Evolutionary conservation across 192 early-diverging fungal genomes (phyloP).

Genomic region (Diversispora eburnea): DNA sequence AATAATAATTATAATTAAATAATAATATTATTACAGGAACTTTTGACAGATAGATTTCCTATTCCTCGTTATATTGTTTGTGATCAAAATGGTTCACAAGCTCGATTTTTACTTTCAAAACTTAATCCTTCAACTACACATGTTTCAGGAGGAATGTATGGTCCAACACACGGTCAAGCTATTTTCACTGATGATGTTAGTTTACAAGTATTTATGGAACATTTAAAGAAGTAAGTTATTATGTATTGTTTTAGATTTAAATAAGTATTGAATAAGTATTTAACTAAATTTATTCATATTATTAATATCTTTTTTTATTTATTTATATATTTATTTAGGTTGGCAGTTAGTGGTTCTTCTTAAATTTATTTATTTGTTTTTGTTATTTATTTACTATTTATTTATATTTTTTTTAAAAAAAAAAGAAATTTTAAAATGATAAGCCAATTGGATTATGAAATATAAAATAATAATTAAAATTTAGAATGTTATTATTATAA

Average conservation of each 20-base stretch:
- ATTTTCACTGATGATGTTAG: conserved; percentile 99
- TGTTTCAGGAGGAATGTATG: conserved; percentile 67
- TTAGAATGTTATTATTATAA: too few relatives aligned
- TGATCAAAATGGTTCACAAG: conserved; percentile 95
- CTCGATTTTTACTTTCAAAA: conserved; percentile 95
- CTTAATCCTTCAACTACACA: conserved; percentile 98
- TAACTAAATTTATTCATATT: not conserved
- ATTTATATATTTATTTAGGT: conserved; percentile 34
- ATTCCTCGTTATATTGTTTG: conserved; percentile 97
- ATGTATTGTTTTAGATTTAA: not conserved
- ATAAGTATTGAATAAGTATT: not conserved
- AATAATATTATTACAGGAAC: conserved; percentile 53
- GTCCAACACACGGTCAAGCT: conserved; percentile 70
- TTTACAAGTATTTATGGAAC: conserved; percentile 96
- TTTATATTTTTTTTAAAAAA: too few relatives aligned
- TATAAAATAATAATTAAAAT: too few relatives aligned
- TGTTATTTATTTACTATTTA: too few relatives aligned
- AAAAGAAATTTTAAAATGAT: too few relatives aligned
- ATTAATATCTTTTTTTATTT: not conserved
- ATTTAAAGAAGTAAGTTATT: conserved; percentile 75
- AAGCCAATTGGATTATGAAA: too few relatives aligned
- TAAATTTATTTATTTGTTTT: conserved; percentile 18
- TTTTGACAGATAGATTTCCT: conserved; percentile 93
- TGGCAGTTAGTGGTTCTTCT: conserved; percentile 45
- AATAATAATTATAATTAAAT: too few relatives aligned